Base-by-base conservation (phyloP, 805 yeast genomes). In the Ogataea pignaliae region DNA sequence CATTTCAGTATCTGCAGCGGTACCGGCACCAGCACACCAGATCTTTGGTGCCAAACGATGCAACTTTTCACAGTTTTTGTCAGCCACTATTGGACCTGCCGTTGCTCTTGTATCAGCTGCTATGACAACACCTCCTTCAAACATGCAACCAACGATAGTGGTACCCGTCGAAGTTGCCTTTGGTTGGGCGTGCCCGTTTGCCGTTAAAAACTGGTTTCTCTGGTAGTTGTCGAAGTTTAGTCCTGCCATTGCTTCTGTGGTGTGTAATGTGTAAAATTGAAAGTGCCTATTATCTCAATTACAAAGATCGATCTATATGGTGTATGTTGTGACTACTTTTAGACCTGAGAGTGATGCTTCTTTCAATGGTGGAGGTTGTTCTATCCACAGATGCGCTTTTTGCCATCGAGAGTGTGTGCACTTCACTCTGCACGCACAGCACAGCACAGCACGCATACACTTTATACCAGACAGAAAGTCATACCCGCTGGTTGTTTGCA, bases 1-100 rank as follows among this genome's bases (percentile, higher is more conserved):
- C 81, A 89, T 88, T 65, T 93, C 98, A 11, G 97, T 93, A 64
- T 93, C 99, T 8, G 99, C 98, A 29, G 99, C 99, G n/a, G 99
- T 93, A 66, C 99, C 99, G 3, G 99, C 99, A 59, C 99, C 99
- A 41, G 99, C 99, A 81, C 99, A 91, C 97, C 97, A 91, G 63
- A 90, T 89, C 60, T 76, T 78, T 10, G 97, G 96, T 7, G 96
- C 78, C 52, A 90, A 75, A 55, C 95, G 72, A 69, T 91, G 97
- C 52, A 93, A 74, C 68, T 91, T 91, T 61, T 89, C 97, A 75
- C 97, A 90, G 71, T 93, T 93, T 73, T 93, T 93, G 70, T 93
- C 98, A 8, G 99, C 99, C 31, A 93, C 98, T 55, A 93, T 88
- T 46, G 83, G 84, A 12, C 99, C 99, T 32, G 93, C 84, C 3